Conservation (phyloP, 169 alveolate genomes). For the Cryptosporidium sp. region DNA sequence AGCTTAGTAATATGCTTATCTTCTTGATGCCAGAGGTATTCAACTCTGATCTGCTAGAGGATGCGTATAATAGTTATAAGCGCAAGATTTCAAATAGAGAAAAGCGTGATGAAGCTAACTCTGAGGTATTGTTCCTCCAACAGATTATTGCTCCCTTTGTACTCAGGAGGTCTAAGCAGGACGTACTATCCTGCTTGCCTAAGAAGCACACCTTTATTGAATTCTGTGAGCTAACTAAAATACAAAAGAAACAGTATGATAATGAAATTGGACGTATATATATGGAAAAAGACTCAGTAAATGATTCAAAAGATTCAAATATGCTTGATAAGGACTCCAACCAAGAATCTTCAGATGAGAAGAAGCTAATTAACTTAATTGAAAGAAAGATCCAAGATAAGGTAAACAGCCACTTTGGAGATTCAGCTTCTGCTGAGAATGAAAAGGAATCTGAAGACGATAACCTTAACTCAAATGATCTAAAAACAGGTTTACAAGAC, state of each 20-base stretch:
- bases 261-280: constrained; percentile 13
- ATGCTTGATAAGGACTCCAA: neutral
- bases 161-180: constrained; percentile 87
- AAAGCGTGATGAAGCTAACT: constrained; percentile 5
- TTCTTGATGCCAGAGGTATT: constrained; percentile 91
- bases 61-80: constrained; percentile 83
- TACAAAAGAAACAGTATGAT: constrained; percentile 31
- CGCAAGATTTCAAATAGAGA: neutral
- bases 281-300: neutral
- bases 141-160: constrained; percentile 90
- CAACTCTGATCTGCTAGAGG: constrained; percentile 81
- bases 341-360: constrained; percentile 3
- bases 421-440: neutral
- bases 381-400: constrained; percentile 43
- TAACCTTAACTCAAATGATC: neutral
- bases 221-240: constrained; percentile 44
- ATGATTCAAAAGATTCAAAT: neutral
- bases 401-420: constrained; percentile 25
- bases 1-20: constrained; percentile 88
- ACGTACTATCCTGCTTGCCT: constrained; percentile 89
- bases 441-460: constrained; percentile 11
- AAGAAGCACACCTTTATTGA: constrained; percentile 81
- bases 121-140: constrained; percentile 82
- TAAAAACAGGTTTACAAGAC: neutral
- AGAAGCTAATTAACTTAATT: constrained; percentile 3